Base-by-base conservation (phyloP, 106 monocot species). In the Triglochin maritima region DNA sequence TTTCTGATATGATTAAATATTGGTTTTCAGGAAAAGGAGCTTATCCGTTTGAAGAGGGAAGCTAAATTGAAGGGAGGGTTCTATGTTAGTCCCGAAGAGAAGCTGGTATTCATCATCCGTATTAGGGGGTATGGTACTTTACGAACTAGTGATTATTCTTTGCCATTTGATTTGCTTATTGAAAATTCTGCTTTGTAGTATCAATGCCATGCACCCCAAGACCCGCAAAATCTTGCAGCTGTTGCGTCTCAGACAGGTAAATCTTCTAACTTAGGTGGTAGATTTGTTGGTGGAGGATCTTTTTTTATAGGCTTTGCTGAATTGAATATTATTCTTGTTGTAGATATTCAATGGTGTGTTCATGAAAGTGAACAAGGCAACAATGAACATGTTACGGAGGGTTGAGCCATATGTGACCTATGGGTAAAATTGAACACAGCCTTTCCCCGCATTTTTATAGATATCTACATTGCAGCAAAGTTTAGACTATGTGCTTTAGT, bases 51-150 rank as follows among this genome's bases (percentile, higher is more conserved):
- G 62, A 88, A 88, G 74, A 67, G 87, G 1, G 84, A 88, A 62
- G 81, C 87, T 3, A 88, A 78, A 62, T 16, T 84, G 60, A 88
- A 88, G 70, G 87, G 79, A 10, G 84, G 81, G 29, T 88, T 88
- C 64, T 88, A 88, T 60, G 87, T 88, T 13, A 68, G 66, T 65
- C 81, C 84, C 6, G 87, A 87, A 17, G 74, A 78, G 49, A 87
- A 84, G 77, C 79, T 87, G 42, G 53, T 87, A 10, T 87, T 87
- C 68, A 84, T 87, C 67, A 79, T 87, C 52, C 69, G 87, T 4
- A 88, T 88, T 48, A 66, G 87, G 17, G 87, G 87, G 87, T 88
- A 71, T 41, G 61, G 3, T 53, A 10, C 16, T 51, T 29, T 29
- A 29, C 29, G 29, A 29, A 1, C 1, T 29, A 29, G 29, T 29